These are phyloP conservation scores for Phaffia rhodozyma DNA, from an alignment of 1,284 basidiomycete species.

Conservation along the genomic window DNA sequence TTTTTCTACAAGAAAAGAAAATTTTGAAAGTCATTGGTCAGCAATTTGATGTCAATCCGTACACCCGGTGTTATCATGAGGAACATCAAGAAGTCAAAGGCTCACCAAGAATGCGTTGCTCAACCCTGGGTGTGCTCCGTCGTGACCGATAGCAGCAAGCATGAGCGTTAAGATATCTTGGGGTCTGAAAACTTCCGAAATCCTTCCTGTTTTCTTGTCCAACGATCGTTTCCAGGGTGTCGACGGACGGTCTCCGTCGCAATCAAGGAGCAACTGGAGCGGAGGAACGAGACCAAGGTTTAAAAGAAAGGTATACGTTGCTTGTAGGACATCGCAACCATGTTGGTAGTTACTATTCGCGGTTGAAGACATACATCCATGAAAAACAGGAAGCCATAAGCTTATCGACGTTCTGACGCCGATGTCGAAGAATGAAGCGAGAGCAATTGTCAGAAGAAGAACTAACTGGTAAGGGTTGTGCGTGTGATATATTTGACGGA, in stretches of 20 bases:
- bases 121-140: constrained; percentile 87
- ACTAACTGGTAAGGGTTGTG: constrained; percentile 70
- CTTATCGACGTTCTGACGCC: too few species aligned
- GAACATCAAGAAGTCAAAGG: constrained; percentile 20
- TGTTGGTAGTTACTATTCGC: constrained; percentile 62
- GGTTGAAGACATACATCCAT: constrained; percentile 13
- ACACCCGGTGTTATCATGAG: background rate
- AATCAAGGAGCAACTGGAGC: constrained; percentile 35
- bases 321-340: constrained; percentile 86
- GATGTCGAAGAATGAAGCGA: background rate
- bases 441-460: background rate
- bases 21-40: background rate
- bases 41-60: background rate
- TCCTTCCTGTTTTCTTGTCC: constrained; percentile 20
- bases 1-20: constrained; percentile 54
- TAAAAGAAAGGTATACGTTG: constrained; percentile 69
- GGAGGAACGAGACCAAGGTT: constrained; percentile 67
- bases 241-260: constrained; percentile 1
- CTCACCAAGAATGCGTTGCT: constrained; percentile 82
- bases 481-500: constrained; percentile 71
- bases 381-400: background rate
- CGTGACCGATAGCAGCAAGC: constrained; percentile 84
- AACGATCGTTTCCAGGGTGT: constrained; percentile 5
- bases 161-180: constrained; percentile 71
- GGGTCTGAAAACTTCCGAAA: constrained; percentile 43